Base-by-base conservation (phyloP, 306 rosid genomes). In the Rubus idaeus region DNA sequence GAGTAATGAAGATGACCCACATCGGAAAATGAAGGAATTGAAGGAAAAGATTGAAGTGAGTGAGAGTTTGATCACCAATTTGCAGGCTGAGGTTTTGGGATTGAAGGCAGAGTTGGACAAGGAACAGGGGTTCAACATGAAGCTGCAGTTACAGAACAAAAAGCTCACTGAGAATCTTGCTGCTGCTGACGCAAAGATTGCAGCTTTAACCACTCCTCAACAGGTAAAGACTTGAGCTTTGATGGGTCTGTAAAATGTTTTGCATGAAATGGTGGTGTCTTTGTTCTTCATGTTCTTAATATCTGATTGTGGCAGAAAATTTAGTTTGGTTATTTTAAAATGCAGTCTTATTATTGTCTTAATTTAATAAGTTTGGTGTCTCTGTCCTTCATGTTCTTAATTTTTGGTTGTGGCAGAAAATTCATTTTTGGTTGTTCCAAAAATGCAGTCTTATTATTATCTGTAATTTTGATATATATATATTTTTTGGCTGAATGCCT, bases 31-130 rank as follows among this genome's bases (percentile, higher is more conserved):
- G 79, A 83, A 83, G 60, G 90, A 81, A 63, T 82, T 86, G 81
- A 61, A 70, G 76, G 86, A 84, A 44, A 90, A 87, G 75, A 81
- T 87, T 55, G 83, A 83, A 21, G 23, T 77, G 75, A 84, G 89
- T 40, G 92, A 91, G 77, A 79, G 60, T 79, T 84, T 90, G 92
- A 84, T 89, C 53, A 79, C 76, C 80, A 75, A 52, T 83, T 86
- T 91, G 85, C 84, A 87, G 82, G 81, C 86, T 77, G 89, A 90
- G 74, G 82, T 94, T 71, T 64, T 75, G 53, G 84, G 49, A 0
- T 83, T 94, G 93, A 90, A 86, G 81, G 91, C 79, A 23, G 97
- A 90, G 79, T 83, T 94, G 91, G 89, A 83, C 40, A 83, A 79
- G 76, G 85, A 88, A 66, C 88, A 78, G 52, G 83, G 82, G 65